A percentile compares a stretch with the other conserved stretches of the same genome.
Evolutionary conservation across 139 green algal genomes (phyloP).

Genomic region (Chlorella sp.): DNA sequence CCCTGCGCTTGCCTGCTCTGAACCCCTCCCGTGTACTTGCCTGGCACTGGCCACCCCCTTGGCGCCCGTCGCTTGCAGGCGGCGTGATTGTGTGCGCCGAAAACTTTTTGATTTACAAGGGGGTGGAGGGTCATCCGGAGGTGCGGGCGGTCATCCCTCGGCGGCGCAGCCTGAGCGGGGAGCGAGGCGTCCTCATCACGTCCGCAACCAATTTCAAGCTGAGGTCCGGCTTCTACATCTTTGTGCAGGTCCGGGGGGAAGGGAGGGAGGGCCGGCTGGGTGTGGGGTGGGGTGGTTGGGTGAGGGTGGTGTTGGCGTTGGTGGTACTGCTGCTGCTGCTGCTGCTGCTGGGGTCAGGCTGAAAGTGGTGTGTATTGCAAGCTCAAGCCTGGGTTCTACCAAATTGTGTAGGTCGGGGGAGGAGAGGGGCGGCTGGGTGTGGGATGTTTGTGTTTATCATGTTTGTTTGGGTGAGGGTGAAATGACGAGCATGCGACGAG

Average conservation of each 20-base stretch:
- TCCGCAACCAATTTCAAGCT: constrained; percentile 83
- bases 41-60: no score
- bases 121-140: constrained; percentile 60
- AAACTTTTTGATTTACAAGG: constrained; percentile 98
- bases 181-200: constrained; percentile 93
- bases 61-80: constrained; percentile 59
- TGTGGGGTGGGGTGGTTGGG: neutral
- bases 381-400: no score
- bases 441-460: no score
- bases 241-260: constrained; percentile 78
- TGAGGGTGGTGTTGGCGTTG: neutral
- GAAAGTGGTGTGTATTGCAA: no score
- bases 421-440: no score
- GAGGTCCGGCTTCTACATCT: constrained; percentile 95
- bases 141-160: constrained; percentile 94
- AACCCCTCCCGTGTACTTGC: no score
- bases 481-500: no score
- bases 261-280: neutral
- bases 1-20: no score
- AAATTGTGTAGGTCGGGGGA: no score
- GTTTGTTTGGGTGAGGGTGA: no score
- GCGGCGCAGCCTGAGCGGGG: constrained; percentile 77
- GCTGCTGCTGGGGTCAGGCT: no score
- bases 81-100: constrained; percentile 97
- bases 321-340: neutral